phyloP scores from a whole-genome alignment of 352 stramenopile species.

The Pythium grandisporangium region DNA sequence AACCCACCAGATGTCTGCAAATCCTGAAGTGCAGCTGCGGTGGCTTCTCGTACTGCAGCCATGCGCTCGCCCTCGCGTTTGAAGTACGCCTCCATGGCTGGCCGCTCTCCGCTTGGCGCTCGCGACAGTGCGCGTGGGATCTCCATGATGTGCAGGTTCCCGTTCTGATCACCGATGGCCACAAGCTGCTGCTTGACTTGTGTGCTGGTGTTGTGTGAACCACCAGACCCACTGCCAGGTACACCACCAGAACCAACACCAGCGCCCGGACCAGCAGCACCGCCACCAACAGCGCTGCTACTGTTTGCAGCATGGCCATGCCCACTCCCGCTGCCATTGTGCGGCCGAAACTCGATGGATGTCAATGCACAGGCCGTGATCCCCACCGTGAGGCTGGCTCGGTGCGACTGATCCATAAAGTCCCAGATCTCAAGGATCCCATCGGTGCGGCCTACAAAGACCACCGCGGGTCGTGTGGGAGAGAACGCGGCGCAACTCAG shows the following conservation, averaged over 20 bases:
- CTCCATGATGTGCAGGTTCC: slow-evolving; percentile 91
- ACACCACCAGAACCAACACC: slow-evolving; percentile 3
- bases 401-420: slow-evolving; percentile 89
- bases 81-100: slow-evolving; percentile 84
- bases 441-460: slow-evolving; percentile 86
- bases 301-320: too few relatives aligned
- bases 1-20: slow-evolving; percentile 2
- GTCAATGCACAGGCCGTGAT: slow-evolving; percentile 84
- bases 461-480: slow-evolving; percentile 77
- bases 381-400: slow-evolving; percentile 63
- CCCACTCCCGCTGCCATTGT: slow-evolving; percentile 5
- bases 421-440: slow-evolving; percentile 92
- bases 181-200: slow-evolving; percentile 85
- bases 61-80: slow-evolving; percentile 83
- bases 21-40: slow-evolving; percentile 6
- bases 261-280: not conserved
- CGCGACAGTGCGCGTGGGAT: slow-evolving; percentile 84
- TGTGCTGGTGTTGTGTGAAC: slow-evolving; percentile 8
- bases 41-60: slow-evolving; percentile 21
- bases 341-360: slow-evolving; percentile 70
- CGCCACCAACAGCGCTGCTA: slow-evolving; percentile 4
- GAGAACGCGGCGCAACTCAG: slow-evolving; percentile 86
- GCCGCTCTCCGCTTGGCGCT: slow-evolving; percentile 69
- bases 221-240: not conserved
- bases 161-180: slow-evolving; percentile 85